Percentiles rank a stretch among this genome's conserved stretches.
phyloP scores from a whole-genome alignment of 2,329 filamentous ascomycete genomes.

The Juglanconis sp. region DNA sequence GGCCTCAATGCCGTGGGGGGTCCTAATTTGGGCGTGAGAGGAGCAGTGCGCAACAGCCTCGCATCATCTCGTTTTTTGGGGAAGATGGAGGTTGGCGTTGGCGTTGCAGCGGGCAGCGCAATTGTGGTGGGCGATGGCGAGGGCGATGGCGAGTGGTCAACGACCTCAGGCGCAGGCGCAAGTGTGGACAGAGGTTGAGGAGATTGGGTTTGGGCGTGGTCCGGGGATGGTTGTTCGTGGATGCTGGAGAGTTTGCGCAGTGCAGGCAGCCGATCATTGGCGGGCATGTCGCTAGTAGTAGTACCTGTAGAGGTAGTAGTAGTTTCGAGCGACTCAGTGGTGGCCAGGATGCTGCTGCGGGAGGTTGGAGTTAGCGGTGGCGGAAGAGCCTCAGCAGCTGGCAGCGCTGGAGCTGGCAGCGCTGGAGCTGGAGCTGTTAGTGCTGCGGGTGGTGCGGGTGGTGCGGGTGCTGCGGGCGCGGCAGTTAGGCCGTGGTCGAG shows the following conservation, averaged over 20 bases:
- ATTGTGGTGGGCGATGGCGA: conserved; percentile 1
- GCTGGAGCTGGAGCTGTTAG: neutral
- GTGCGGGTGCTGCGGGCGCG: neutral
- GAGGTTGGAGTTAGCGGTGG: neutral
- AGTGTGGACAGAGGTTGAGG: neutral
- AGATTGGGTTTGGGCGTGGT: conserved; percentile 6
- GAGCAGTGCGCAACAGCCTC: conserved; percentile 19
- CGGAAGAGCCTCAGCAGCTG: neutral
- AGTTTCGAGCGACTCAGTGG: neutral
- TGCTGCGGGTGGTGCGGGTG: conserved; percentile 8
- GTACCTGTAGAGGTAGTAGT: conserved; percentile 1
- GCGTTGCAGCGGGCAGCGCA: neutral
- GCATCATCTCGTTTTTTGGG: conserved; percentile 1
- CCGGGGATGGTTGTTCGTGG: conserved; percentile 28
- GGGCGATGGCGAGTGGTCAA: neutral
- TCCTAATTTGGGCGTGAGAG: conserved; percentile 11
- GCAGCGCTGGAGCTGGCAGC: neutral
- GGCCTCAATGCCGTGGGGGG: conserved; percentile 3
- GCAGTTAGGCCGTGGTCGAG: neutral
- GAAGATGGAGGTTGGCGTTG: conserved; percentile 1
- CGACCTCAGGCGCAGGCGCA: neutral
- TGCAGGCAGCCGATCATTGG: conserved; percentile 33
- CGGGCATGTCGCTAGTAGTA: conserved; percentile 21
- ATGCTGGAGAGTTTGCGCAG: conserved; percentile 30
- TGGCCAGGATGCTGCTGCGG: neutral